Evolutionary conservation across 1,284 basidiomycete species (phyloP).

Genomic region (Porphyrellus sp.): DNA sequence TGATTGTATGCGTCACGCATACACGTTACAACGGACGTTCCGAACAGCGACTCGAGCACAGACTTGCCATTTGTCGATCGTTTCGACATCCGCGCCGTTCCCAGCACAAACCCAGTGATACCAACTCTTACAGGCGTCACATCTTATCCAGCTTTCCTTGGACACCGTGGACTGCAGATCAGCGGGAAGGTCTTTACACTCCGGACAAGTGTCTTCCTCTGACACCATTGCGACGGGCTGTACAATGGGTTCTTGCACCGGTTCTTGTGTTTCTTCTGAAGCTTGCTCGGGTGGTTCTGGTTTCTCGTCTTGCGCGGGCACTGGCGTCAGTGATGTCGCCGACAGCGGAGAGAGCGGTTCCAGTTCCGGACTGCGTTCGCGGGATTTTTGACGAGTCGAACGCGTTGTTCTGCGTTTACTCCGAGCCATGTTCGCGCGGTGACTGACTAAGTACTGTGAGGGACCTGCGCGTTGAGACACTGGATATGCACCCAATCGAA

Average conservation of each 20-base stretch:
- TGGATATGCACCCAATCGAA: slow-evolving; percentile 8
- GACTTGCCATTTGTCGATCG: slow-evolving; percentile 56
- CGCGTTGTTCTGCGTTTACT: slow-evolving; percentile 35
- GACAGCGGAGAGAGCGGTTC: slow-evolving; percentile 33
- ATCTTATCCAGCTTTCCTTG: slow-evolving; percentile 70
- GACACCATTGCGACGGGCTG: slow-evolving; percentile 16
- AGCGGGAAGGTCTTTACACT: slow-evolving; percentile 37
- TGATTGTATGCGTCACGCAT: slow-evolving; percentile 11
- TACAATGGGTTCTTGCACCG: slow-evolving; percentile 13
- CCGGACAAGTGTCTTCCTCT: slow-evolving; percentile 43
- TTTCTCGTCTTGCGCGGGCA: slow-evolving; percentile 29
- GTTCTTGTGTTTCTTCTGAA: slow-evolving; percentile 20
- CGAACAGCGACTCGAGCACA: slow-evolving; percentile 13
- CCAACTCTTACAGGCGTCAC: slow-evolving; percentile 76
- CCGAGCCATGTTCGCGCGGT: slow-evolving; percentile 29
- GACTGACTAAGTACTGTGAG: slow-evolving; percentile 9
- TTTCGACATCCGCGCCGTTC: slow-evolving; percentile 58
- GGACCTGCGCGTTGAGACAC: slow-evolving; percentile 9
- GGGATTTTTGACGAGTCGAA: slow-evolving; percentile 29
- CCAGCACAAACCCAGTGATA: slow-evolving; percentile 82
- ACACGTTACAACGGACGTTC: slow-evolving; percentile 14
- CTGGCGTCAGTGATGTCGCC: slow-evolving; percentile 30
- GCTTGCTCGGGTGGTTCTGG: slow-evolving; percentile 19
- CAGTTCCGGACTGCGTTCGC: slow-evolving; percentile 26
- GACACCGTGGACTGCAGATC: slow-evolving; percentile 35